Conservation (phyloP, 2,329 filamentous ascomycete genomes). For the Xylariaceae sp. region DNA sequence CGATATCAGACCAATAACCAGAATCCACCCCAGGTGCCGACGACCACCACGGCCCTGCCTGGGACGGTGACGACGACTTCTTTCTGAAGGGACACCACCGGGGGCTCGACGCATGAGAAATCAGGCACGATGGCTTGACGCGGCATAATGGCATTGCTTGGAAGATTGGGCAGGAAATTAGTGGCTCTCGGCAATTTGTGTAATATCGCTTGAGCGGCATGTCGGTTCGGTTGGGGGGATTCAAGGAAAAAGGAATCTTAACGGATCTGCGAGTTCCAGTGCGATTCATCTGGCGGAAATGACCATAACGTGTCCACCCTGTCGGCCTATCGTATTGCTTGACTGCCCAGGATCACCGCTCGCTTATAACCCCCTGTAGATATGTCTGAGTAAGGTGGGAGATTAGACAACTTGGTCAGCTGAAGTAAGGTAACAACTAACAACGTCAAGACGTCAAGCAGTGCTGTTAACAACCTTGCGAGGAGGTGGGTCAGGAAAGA, state of each 20-base stretch:
- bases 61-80: constrained; percentile 22
- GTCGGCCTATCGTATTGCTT: too few relatives aligned
- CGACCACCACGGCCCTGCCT: constrained; percentile 29
- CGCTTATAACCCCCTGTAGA: too few relatives aligned
- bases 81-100: constrained; percentile 13
- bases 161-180: background rate
- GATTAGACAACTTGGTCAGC: too few relatives aligned
- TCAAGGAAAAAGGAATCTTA: background rate
- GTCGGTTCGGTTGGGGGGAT: background rate
- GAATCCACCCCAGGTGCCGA: constrained; percentile 22
- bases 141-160: background rate
- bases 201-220: background rate
- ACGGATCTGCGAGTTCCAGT: background rate
- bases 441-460: too few relatives aligned
- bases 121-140: background rate
- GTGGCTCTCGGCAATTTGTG: constrained; percentile 8
- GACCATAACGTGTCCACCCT: too few relatives aligned
- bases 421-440: too few relatives aligned
- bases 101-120: background rate
- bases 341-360: too few relatives aligned
- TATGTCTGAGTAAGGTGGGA: too few relatives aligned
- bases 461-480: background rate
- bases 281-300: background rate
- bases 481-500: background rate
- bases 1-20: constrained; percentile 33